Evolutionary conservation across 768 basidiomycete species (phyloP), one percentile per base, ranked within the genome.

Genomic region (Strobilomyces echinocephalus): DNA sequence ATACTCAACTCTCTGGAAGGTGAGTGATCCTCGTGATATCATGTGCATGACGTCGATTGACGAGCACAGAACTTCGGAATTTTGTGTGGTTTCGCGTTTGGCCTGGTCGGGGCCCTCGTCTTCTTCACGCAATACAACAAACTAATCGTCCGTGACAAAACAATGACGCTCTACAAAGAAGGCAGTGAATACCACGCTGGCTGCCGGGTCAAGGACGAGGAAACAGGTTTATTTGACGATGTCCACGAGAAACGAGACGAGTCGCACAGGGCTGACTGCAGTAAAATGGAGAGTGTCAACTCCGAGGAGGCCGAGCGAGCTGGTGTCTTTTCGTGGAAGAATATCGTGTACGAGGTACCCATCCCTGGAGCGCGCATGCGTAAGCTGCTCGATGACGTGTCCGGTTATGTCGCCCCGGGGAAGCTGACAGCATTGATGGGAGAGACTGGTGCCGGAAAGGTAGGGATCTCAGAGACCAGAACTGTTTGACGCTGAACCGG

Each of bases 261-360:
- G 5, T 5, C 2, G 2, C 24, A 31, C 10, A 10, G 14, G 3
- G 2, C 24, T 6, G 15, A 57, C 16, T 16, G 21, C 18, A 3
- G 3, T 18, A 16, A 4, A 2, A 1, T 4, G 10, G 9, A 8
- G 5, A 8, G 8, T 26, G 5, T 41, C 12, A 2, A 21, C 15
- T 24, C 21, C 0, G 77, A 74, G 56, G 36, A 20, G 8, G 18
- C 39, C 16, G 44, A 2, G n/a, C 28, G 2, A 72, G 70, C 65
- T 16, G 76, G 84, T 55, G 73, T 84, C 3, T 93, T 95, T 70
- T 88, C 91, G 1, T 95, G 90, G 89, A 77, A 82, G 47, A 72
- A 83, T 54, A 60, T 91, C 45, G 73, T 74, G 52, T 94, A 93
- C 66, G 77, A 76, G 44, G 83, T 46, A 20, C 31, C 45, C 12